Conservation (phyloP, 192 early-diverging fungal species). For the Mortierella hygrophila region DNA sequence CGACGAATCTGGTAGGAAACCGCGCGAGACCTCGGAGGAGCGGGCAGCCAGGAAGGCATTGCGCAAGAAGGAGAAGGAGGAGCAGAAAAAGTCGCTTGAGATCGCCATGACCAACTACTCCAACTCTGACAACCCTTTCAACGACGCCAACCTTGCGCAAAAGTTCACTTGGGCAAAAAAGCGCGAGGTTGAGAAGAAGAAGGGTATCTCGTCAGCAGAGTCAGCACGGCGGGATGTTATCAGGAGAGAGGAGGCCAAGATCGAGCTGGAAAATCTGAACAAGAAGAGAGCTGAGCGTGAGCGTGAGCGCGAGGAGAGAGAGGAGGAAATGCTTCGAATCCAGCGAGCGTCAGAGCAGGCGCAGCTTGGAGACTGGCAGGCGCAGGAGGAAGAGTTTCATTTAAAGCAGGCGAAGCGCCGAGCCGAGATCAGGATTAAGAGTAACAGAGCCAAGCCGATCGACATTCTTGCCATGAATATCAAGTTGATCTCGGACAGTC, state of each 20-base stretch:
- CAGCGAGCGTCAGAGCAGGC: slow-evolving; percentile 89
- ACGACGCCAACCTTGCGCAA: slow-evolving; percentile 80
- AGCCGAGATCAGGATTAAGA: slow-evolving; percentile 93
- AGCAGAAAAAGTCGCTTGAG: slow-evolving; percentile 36
- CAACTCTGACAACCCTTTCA: slow-evolving; percentile 83
- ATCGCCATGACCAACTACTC: slow-evolving; percentile 70
- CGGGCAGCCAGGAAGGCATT: slow-evolving; percentile 38
- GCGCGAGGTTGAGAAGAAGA: slow-evolving; percentile 82
- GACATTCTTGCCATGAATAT: slow-evolving; percentile 95
- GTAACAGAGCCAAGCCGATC: slow-evolving; percentile 89
- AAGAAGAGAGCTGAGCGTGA: slow-evolving; percentile 87
- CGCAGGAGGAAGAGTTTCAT: slow-evolving; percentile 93
- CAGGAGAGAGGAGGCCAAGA: slow-evolving; percentile 72
- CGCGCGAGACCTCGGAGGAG: slow-evolving; percentile 47
- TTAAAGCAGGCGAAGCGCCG: slow-evolving; percentile 90
- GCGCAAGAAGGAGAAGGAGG: slow-evolving; percentile 48
- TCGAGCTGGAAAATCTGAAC: slow-evolving; percentile 87
- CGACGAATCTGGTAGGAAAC: slow-evolving; percentile 17
- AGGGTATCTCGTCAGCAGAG: slow-evolving; percentile 71
- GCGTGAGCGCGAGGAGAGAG: slow-evolving; percentile 80
- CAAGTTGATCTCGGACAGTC: slow-evolving; percentile 77
- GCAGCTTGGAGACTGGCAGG: slow-evolving; percentile 96
- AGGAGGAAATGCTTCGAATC: slow-evolving; percentile 79
- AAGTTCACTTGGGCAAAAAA: slow-evolving; percentile 98
- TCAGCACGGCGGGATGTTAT: slow-evolving; percentile 65